Conservation (phyloP, 805 yeast genomes). For the Saturnispora silvae region DNA sequence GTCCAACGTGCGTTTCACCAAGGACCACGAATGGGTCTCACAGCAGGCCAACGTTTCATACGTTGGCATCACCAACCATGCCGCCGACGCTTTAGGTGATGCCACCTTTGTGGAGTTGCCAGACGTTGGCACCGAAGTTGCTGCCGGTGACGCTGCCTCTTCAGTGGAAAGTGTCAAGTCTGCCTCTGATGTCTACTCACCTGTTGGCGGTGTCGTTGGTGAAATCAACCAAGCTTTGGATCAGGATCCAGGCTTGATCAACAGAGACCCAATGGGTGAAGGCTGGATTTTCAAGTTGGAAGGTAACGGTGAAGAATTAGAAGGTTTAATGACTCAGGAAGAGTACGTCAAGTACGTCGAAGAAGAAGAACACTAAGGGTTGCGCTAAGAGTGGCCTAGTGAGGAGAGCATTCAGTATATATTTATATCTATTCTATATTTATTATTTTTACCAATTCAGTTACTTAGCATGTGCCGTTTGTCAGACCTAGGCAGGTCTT, state of each 20-base stretch:
- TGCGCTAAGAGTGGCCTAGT: not conserved
- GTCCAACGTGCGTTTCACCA: conserved; percentile 58
- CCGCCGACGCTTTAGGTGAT: conserved; percentile 94
- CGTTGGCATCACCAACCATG: conserved; percentile 88
- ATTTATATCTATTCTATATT: too few species aligned
- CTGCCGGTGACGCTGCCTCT: conserved; percentile 76
- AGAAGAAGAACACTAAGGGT: conserved; percentile 32
- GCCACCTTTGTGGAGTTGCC: conserved; percentile 91
- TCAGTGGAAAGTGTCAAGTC: conserved; percentile 92
- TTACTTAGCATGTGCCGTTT: too few species aligned
- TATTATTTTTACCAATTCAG: too few species aligned
- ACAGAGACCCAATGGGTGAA: conserved; percentile 83
- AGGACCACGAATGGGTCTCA: conserved; percentile 94
- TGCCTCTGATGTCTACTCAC: conserved; percentile 87
- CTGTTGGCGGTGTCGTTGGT: conserved; percentile 65
- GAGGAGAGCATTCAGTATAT: too few species aligned
- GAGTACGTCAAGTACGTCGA: conserved; percentile 49
- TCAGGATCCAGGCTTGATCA: conserved; percentile 66
- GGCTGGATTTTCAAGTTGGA: conserved; percentile 87
- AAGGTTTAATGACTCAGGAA: conserved; percentile 40
- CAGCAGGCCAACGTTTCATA: conserved; percentile 72
- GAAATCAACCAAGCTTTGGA: conserved; percentile 62
- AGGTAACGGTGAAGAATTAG: conserved; percentile 29
- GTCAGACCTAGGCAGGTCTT: too few species aligned
- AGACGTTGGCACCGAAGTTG: conserved; percentile 27